Percentiles rank a stretch among this genome's conserved stretches.
Conservation (phyloP, 164 flowering plant species). For the Brasenia schreberi region DNA sequence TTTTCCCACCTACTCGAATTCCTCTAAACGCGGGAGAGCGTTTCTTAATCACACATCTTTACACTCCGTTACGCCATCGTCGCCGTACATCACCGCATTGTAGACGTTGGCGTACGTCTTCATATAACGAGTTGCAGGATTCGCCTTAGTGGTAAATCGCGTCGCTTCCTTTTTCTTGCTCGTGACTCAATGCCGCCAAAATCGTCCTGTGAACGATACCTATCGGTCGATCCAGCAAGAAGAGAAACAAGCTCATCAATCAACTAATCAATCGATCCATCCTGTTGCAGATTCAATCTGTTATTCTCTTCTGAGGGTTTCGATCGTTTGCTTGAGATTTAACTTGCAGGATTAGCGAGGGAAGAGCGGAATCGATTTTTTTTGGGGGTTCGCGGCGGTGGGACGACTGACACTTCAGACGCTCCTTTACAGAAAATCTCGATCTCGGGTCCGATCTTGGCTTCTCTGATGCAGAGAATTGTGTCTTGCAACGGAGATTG, state of each 20-base stretch:
- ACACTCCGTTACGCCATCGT: too few species aligned
- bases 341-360: neutral
- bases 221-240: too few species aligned
- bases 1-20: too few species aligned
- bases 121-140: too few species aligned
- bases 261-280: neutral
- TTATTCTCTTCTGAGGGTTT: neutral
- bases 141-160: too few species aligned
- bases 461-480: conserved; percentile 76
- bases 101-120: too few species aligned
- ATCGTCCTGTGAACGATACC: too few species aligned
- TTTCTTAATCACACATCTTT: too few species aligned
- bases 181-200: too few species aligned
- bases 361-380: neutral
- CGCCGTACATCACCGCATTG: too few species aligned
- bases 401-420: neutral
- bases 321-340: neutral
- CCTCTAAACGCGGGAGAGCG: too few species aligned
- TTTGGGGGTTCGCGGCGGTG: neutral
- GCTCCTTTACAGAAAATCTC: conserved; percentile 41
- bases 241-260: neutral
- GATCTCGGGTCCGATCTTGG: conserved; percentile 68
- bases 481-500: conserved; percentile 45
- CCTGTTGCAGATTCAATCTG: neutral
- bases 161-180: too few species aligned